Base-by-base conservation (phyloP, 257 asterid genomes). In the Solanum medicagineum region DNA sequence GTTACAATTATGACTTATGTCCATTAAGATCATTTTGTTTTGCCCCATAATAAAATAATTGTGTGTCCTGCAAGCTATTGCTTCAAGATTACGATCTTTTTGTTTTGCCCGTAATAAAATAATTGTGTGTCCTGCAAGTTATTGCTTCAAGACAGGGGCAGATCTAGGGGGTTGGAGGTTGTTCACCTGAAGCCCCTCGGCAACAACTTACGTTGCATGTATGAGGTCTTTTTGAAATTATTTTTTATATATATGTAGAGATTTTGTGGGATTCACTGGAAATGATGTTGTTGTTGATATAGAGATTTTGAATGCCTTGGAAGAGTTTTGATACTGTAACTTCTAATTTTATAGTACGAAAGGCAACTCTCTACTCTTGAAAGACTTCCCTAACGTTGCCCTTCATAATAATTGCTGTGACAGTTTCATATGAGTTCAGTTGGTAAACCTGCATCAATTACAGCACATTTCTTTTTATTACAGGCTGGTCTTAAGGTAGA, bases 401-500 rank as follows among this genome's bases (percentile, higher is more conserved):
- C 6, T 51, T 26, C 47, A 54, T 77, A 51, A 55, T 51, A 8
- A 10, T 14, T 45, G 26, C 26, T 26, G 47, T 22, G 45, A 24
- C 82, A 24, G 22, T 71, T 71, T 71, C 56, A 77, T 63, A 22
- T 51, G 16, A 77, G 83, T 51, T 77, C 24, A 51, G 83, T 16
- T 77, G 63, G 63, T 32, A 51, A 51, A 77, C 83, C 63, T 12
- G 85, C 59, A 29, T 62, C 47, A 62, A 44, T 82, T 82, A 82
- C 55, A n/a, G 22, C 26, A 12, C 11, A n/a, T 85, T n/a, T 56
- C 66, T 36, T 62, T 84, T 84, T 83, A 24, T 86, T 55, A 44
- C 93, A 97, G 99, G 99, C 93, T 80, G 99, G 98, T 85, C 95
- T 94, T 89, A 90, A 92, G 88, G 87, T 97, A 83, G 97, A 87